Percentiles rank a stretch among this genome's conserved stretches.
Conservation (phyloP, 495 filamentous ascomycete species). For the Aspergillus olivimuriae region DNA sequence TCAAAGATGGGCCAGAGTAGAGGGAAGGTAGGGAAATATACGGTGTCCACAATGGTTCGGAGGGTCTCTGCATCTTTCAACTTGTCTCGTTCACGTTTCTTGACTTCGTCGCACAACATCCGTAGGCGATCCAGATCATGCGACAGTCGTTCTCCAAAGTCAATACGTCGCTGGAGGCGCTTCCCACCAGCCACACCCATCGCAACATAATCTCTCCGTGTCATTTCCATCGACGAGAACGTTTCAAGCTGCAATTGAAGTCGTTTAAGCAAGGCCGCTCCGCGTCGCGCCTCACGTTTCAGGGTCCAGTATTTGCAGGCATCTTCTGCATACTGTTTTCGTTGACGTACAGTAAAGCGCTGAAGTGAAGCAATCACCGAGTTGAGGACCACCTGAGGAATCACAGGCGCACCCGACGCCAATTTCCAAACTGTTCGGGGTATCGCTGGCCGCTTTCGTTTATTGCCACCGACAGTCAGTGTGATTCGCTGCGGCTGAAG, state of each 20-base stretch:
- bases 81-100: conserved; percentile 66
- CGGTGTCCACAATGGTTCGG: conserved; percentile 68
- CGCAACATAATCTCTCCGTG: conserved; percentile 80
- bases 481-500: conserved; percentile 42
- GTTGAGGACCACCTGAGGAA: conserved; percentile 77
- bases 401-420: conserved; percentile 90
- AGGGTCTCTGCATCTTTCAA: conserved; percentile 69
- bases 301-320: conserved; percentile 97
- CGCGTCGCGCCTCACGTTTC: conserved; percentile 87
- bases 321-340: conserved; percentile 86
- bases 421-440: conserved; percentile 83
- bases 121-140: conserved; percentile 70
- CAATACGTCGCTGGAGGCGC: conserved; percentile 72
- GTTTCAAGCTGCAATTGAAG: conserved; percentile 83
- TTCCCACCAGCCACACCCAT: conserved; percentile 81
- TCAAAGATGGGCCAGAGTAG: conserved; percentile 76
- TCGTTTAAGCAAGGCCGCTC: conserved; percentile 85
- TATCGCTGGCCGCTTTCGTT: conserved; percentile 59
- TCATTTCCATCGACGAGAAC: conserved; percentile 95
- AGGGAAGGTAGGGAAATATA: conserved; percentile 83
- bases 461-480: conserved; percentile 64
- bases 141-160: conserved; percentile 73
- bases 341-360: conserved; percentile 74
- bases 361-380: conserved; percentile 71
- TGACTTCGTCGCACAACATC: conserved; percentile 58